These are phyloP conservation scores for Wickerhamiella shivajii DNA, from an alignment of 805 yeast species.

Conservation along the genomic window DNA sequence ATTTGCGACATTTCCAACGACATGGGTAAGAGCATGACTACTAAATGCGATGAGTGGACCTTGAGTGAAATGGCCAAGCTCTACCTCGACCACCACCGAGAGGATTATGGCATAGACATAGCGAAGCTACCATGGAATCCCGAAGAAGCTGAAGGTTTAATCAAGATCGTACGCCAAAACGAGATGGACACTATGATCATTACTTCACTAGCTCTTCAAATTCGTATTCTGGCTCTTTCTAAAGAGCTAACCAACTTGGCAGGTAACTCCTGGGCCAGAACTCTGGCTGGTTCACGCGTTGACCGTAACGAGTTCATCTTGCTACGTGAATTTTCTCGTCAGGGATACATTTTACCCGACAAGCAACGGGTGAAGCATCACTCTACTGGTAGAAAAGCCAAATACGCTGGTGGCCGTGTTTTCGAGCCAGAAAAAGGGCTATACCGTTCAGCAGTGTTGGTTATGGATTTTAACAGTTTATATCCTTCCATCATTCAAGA, in stretches of 20 bases:
- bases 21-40: conserved; percentile 82
- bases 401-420: conserved; percentile 85
- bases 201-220: conserved; percentile 64
- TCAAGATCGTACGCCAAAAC: conserved; percentile 61
- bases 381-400: conserved; percentile 45
- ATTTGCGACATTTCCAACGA: conserved; percentile 89
- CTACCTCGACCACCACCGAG: conserved; percentile 57
- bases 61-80: conserved; percentile 78
- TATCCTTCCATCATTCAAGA: conserved; percentile 97
- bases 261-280: conserved; percentile 95
- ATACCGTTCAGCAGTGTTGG: conserved; percentile 75
- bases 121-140: conserved; percentile 38
- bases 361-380: conserved; percentile 21
- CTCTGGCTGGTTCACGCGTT: conserved; percentile 87
- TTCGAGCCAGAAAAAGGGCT: conserved; percentile 94
- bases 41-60: conserved; percentile 91
- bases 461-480: conserved; percentile 95
- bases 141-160: conserved; percentile 41
- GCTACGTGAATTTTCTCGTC: conserved; percentile 75
- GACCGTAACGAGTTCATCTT: conserved; percentile 90
- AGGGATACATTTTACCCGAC: conserved; percentile 78
- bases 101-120: conserved; percentile 40
- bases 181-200: conserved; percentile 50
- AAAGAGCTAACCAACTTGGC: conserved; percentile 86
- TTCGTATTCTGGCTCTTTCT: conserved; percentile 76